Base-by-base conservation (phyloP, 208 protist species). In the Perkinsela sp. region DNA sequence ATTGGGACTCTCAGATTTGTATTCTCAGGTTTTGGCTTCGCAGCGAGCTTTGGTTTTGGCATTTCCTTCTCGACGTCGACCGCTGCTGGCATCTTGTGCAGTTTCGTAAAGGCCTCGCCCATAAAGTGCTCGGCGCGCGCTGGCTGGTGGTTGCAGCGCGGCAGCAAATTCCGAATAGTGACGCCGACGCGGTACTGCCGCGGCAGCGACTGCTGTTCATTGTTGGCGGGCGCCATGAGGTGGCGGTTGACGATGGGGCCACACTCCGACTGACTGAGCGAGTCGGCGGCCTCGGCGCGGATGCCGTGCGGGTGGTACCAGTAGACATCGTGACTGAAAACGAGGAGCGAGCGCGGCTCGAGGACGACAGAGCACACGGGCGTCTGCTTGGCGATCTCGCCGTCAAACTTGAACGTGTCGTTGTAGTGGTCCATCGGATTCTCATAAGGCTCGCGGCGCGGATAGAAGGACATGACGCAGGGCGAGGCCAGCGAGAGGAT, bases 371-470 rank as follows among this genome's bases (percentile, higher is more conserved):
- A 81, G 67, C 85, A 78, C 66, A 88, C 57, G 16, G 87, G 87
- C 29, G 66, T 57, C 32, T 83, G 72, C 69, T 66, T 29, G 0
- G 80, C 78, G 72, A 92, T 92, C 13, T 73, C 76, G 0, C 82
- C 82, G 6, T 89, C 79, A 70, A 92, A 90, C 73, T 83, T 80
- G 73, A 92, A 92, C n/a, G 87, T 92, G 72, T 92, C 87, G 67
- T 92, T 88, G 79, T 92, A 92, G 77, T 92, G 84, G 15, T 92
- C 78, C 87, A 92, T 92, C 2, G 87, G 84, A 68, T 85, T 72
- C 31, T 78, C 73, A 74, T 90, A 83, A 13, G 85, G 87, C 0
- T 81, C 78, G 29, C 78, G 82, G 31, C 78, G 78, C 1, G 84
- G 75, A 72, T 90, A 90, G 77, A 92, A 92, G 71, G 76, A 79